Percentiles rank a stretch among this genome's conserved stretches.
phyloP scores from a whole-genome alignment of 306 rosid species.

The Hippophae rhamnoides region DNA sequence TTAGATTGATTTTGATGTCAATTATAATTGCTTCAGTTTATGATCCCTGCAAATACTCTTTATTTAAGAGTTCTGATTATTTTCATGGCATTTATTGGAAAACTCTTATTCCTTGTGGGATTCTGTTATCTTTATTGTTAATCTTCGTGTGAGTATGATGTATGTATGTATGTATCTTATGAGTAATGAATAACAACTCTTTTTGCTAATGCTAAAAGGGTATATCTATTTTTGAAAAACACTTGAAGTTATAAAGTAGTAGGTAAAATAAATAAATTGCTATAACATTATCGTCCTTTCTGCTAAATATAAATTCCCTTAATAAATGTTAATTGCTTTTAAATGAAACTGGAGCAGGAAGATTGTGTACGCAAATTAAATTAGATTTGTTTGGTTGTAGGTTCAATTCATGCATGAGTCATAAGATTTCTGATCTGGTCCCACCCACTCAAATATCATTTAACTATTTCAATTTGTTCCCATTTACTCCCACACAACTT shows the following conservation, averaged over 20 bases:
- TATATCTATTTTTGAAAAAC: too few species aligned
- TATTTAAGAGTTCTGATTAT: not conserved
- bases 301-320: conserved; percentile 15
- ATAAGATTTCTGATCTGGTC: conserved; percentile 24
- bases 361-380: conserved; percentile 32
- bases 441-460: conserved; percentile 17
- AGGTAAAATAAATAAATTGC: not conserved
- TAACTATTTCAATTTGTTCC: conserved; percentile 21
- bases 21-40: not conserved
- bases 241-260: too few species aligned
- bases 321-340: conserved; percentile 16
- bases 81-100: not conserved
- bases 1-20: too few species aligned
- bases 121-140: not conserved
- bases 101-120: not conserved
- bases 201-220: too few species aligned
- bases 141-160: not conserved
- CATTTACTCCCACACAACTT: conserved; percentile 10
- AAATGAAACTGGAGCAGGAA: conserved; percentile 23
- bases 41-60: not conserved
- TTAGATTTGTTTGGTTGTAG: conserved; percentile 8
- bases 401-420: conserved; percentile 31
- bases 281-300: conserved; percentile 1
- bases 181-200: too few species aligned
- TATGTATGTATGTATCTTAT: not conserved